phyloP scores from a whole-genome alignment of 2,329 filamentous ascomycete species.

The Penicillium sp. region DNA sequence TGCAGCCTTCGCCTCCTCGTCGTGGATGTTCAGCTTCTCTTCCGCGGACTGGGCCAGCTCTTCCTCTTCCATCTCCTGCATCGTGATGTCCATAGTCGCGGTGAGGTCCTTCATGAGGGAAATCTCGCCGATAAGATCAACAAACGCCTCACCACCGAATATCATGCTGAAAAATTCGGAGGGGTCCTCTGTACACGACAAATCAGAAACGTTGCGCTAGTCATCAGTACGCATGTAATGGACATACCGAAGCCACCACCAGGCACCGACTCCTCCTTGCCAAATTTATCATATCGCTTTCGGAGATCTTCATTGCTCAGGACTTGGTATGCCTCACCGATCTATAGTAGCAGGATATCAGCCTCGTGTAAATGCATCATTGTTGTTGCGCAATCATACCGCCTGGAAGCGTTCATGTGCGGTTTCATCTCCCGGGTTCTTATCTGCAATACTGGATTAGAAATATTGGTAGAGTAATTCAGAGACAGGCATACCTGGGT shows the following conservation, averaged over 20 bases:
- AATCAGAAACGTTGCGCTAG: not conserved
- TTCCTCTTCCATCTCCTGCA: constrained; percentile 67
- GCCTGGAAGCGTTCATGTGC: constrained; percentile 91
- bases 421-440: constrained; percentile 91
- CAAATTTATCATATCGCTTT: constrained; percentile 90
- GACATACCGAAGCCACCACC: constrained; percentile 71
- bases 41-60: constrained; percentile 49
- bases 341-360: constrained; percentile 34
- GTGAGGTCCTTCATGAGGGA: constrained; percentile 97
- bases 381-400: constrained; percentile 41
- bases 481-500: constrained; percentile 55
- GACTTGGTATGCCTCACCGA: constrained; percentile 64
- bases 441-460: constrained; percentile 52
- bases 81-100: constrained; percentile 95
- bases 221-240: not conserved
- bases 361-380: not conserved
- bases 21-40: constrained; percentile 40
- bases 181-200: constrained; percentile 58
- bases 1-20: constrained; percentile 39
- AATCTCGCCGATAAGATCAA: constrained; percentile 96
- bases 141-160: constrained; percentile 91
- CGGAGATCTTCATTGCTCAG: constrained; percentile 79
- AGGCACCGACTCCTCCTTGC: constrained; percentile 88
- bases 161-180: constrained; percentile 98
- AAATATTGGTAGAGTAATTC: not conserved